These are phyloP conservation scores for Didymella lethalis DNA, from an alignment of 2,329 filamentous ascomycete species.

Conservation along the genomic window DNA sequence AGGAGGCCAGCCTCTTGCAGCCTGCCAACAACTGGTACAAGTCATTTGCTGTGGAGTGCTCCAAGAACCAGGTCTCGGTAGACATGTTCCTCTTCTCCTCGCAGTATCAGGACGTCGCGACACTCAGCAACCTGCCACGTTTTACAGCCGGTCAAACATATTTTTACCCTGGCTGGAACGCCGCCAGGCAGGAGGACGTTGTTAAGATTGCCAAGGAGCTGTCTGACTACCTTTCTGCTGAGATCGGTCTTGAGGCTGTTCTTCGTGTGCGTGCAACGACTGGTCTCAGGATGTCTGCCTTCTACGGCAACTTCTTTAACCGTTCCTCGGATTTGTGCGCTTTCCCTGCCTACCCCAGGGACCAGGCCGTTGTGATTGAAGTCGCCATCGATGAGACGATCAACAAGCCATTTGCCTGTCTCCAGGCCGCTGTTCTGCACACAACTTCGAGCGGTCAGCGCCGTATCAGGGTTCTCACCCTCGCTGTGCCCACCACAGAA, in stretches of 20 bases:
- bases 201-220: constrained; percentile 98
- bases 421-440: constrained; percentile 87
- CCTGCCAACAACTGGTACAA: constrained; percentile 98
- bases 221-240: constrained; percentile 93
- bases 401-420: constrained; percentile 86
- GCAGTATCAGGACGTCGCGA: constrained; percentile 88
- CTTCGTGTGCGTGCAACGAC: constrained; percentile 94
- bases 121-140: constrained; percentile 90
- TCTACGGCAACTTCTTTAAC: constrained; percentile 99
- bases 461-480: constrained; percentile 90
- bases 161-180: constrained; percentile 98
- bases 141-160: constrained; percentile 98
- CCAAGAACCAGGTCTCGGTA: constrained; percentile 97
- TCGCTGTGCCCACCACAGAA: constrained; percentile 91
- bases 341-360: constrained; percentile 96
- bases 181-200: constrained; percentile 89
- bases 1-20: constrained; percentile 86
- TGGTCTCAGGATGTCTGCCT: constrained; percentile 93
- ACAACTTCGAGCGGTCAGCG: constrained; percentile 98
- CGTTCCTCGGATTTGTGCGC: constrained; percentile 95
- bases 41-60: constrained; percentile 97
- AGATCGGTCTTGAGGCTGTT: constrained; percentile 95
- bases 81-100: constrained; percentile 50
- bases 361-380: constrained; percentile 97
- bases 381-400: constrained; percentile 97